A percentile compares a stretch with the other conserved stretches of the same genome.
These are phyloP conservation scores for Mucor saturninus DNA, from an alignment of 371 early-diverging fungal genomes.

Conservation along the genomic window DNA sequence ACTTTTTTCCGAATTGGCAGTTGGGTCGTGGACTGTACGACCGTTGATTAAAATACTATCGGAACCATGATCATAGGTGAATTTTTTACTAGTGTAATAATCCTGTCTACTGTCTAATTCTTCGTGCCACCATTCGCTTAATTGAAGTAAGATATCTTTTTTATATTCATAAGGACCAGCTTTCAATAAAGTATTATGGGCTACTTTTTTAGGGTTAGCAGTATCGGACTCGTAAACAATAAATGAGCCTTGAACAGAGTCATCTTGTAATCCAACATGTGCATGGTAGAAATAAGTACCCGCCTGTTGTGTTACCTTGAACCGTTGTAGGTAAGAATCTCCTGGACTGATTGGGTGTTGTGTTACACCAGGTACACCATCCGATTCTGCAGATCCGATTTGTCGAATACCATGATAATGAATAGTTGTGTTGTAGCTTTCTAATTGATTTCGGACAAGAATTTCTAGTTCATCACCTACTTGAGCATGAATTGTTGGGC, in stretches of 20 bases:
- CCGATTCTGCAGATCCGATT: slow-evolving; percentile 39
- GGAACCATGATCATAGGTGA: slow-evolving; percentile 34
- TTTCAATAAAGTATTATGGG: not conserved
- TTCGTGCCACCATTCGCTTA: slow-evolving; percentile 57
- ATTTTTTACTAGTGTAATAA: slow-evolving; percentile 31
- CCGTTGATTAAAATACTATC: slow-evolving; percentile 54
- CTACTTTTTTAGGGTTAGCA: slow-evolving; percentile 24
- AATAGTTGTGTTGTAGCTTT: slow-evolving; percentile 22
- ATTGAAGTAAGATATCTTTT: slow-evolving; percentile 44
- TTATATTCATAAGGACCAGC: slow-evolving; percentile 50
- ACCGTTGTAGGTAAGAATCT: slow-evolving; percentile 30
- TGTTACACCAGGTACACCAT: slow-evolving; percentile 51
- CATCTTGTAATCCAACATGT: slow-evolving; percentile 46
- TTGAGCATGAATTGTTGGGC: slow-evolving; percentile 45
- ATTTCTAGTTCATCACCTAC: slow-evolving; percentile 49
- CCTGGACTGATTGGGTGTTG: slow-evolving; percentile 46
- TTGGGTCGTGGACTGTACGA: slow-evolving; percentile 28
- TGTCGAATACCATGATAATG: slow-evolving; percentile 55
- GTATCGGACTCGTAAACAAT: slow-evolving; percentile 48
- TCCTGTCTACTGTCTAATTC: slow-evolving; percentile 17
- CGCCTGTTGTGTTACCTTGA: slow-evolving; percentile 37
- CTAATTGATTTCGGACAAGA: slow-evolving; percentile 39
- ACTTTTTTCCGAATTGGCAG: not conserved
- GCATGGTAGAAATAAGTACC: slow-evolving; percentile 59
- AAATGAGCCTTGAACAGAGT: slow-evolving; percentile 43